These are phyloP conservation scores for Silene conica DNA, from an alignment of 148 eudicot genomes.

Conservation along the genomic window DNA sequence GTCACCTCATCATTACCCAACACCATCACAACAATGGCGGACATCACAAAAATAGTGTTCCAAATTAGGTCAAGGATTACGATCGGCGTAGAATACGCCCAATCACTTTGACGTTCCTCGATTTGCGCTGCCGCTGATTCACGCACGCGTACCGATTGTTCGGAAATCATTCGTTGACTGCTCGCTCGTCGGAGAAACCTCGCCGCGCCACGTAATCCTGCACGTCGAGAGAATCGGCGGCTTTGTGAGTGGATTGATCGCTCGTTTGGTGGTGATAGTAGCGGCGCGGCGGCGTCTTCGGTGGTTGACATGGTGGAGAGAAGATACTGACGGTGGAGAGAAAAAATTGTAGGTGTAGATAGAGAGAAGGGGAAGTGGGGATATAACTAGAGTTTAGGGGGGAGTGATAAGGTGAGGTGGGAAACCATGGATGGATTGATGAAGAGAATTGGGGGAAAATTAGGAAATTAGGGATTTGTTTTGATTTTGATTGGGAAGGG, in stretches of 20 bases:
- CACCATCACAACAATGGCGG: conserved; percentile 8
- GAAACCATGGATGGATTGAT: background rate
- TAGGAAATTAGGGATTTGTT: background rate
- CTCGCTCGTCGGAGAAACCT: conserved; percentile 21
- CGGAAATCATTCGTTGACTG: conserved; percentile 14
- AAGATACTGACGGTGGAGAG: background rate
- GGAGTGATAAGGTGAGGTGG: background rate
- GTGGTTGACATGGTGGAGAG: conserved; percentile 11
- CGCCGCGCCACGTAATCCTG: background rate
- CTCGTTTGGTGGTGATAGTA: no score
- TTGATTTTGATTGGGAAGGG: background rate
- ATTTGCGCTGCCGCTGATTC: conserved; percentile 23
- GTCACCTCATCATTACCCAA: conserved; percentile 2
- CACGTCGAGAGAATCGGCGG: conserved; percentile 9
- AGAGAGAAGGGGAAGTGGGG: no score
- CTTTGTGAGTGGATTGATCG: conserved; percentile 1
- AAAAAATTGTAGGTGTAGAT: background rate
- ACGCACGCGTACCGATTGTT: conserved; percentile 17
- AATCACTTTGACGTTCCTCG: conserved; percentile 19
- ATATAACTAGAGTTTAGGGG: background rate
- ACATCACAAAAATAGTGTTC: conserved; percentile 17
- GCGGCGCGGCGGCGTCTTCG: background rate
- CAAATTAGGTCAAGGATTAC: conserved; percentile 23
- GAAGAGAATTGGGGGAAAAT: background rate
- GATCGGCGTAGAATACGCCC: conserved; percentile 24